Evolutionary conservation across 192 early-diverging fungal genomes (phyloP).

Genomic region (Rhizophagus prolifer): DNA sequence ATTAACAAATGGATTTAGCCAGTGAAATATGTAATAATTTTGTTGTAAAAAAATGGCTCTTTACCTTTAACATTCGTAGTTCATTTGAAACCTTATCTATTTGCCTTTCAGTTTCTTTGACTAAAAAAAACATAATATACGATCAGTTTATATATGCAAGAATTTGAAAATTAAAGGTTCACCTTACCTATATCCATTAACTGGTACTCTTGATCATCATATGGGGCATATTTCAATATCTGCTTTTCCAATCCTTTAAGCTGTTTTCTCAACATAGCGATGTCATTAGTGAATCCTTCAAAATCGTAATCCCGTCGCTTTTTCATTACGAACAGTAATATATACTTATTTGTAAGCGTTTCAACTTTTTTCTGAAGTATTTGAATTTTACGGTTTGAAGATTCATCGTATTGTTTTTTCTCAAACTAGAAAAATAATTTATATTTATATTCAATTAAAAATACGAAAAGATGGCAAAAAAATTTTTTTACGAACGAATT

Average conservation of each 20-base stretch:
- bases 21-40: neutral
- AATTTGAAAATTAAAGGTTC: neutral
- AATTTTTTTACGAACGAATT: neutral
- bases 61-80: neutral
- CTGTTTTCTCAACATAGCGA: conserved; percentile 51
- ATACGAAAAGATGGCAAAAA: neutral
- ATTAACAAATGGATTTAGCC: no score
- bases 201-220: conserved; percentile 57
- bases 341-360: conserved; percentile 1
- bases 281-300: conserved; percentile 69
- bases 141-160: neutral
- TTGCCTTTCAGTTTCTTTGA: neutral
- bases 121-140: neutral
- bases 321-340: conserved; percentile 32
- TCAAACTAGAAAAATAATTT: conserved; percentile 1
- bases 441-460: neutral
- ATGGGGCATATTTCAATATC: conserved; percentile 56
- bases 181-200: conserved; percentile 46
- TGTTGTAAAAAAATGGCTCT: neutral
- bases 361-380: conserved; percentile 15
- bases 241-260: conserved; percentile 52
- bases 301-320: conserved; percentile 62
- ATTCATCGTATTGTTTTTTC: conserved; percentile 34
- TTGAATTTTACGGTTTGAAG: neutral
- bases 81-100: neutral